These are phyloP conservation scores for Huntiella decipiens DNA, from an alignment of 2,329 filamentous ascomycete genomes.

Conservation along the genomic window DNA sequence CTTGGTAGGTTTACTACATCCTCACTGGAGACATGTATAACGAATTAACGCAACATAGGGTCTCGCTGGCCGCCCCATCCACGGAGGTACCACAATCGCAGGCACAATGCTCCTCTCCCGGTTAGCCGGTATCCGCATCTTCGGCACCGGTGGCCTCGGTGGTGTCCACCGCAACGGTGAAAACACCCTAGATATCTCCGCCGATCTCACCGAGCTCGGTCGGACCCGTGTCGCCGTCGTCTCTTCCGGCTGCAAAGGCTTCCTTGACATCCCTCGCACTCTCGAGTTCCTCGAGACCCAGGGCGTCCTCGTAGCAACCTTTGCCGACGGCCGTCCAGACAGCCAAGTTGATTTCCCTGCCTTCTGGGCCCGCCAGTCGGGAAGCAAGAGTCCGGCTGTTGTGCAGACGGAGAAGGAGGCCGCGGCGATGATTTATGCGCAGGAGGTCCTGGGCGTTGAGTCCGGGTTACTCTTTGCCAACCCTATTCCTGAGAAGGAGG, in stretches of 20 bases:
- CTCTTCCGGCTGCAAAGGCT: constrained; percentile 85
- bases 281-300: constrained; percentile 58
- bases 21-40: neutral
- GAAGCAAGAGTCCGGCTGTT: constrained; percentile 56
- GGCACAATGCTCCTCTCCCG: constrained; percentile 83
- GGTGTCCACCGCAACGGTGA: constrained; percentile 85
- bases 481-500: constrained; percentile 54
- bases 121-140: constrained; percentile 73
- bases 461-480: constrained; percentile 80
- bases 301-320: constrained; percentile 71
- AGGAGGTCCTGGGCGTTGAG: constrained; percentile 50
- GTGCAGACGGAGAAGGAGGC: constrained; percentile 63
- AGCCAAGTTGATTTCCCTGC: constrained; percentile 63
- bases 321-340: constrained; percentile 59
- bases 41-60: constrained; percentile 25
- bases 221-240: constrained; percentile 76
- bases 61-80: constrained; percentile 44
- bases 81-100: constrained; percentile 84
- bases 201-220: constrained; percentile 84
- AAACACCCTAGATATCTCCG: constrained; percentile 77
- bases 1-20: constrained; percentile 32
- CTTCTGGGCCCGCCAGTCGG: constrained; percentile 83
- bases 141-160: constrained; percentile 85
- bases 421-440: constrained; percentile 71
- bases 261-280: constrained; percentile 78